Percentiles rank a stretch among this genome's conserved stretches.
Conservation (phyloP, 768 basidiomycete species). For the Royoungia palumana region DNA sequence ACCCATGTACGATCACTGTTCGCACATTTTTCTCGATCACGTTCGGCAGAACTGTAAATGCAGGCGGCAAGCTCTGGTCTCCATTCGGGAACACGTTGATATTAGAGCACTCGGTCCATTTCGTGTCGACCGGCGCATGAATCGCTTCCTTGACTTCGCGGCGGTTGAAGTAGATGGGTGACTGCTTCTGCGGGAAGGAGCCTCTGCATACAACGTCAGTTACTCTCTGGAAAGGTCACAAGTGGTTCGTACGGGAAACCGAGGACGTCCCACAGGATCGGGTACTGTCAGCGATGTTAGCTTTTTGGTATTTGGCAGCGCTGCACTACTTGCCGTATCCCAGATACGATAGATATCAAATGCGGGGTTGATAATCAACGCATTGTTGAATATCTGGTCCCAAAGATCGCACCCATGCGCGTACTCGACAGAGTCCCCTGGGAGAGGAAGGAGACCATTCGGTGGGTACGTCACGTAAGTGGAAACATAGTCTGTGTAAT, state of each 20-base stretch:
- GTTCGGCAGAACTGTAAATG: slow-evolving; percentile 62
- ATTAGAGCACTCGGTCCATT: slow-evolving; percentile 64
- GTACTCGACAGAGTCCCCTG: slow-evolving; percentile 47
- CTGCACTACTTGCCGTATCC: slow-evolving; percentile 46
- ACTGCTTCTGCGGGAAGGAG: slow-evolving; percentile 51
- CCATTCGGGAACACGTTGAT: slow-evolving; percentile 58
- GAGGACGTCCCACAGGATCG: slow-evolving; percentile 74
- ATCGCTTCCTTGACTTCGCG: slow-evolving; percentile 61
- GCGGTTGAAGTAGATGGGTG: slow-evolving; percentile 70
- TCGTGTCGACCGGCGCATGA: slow-evolving; percentile 59
- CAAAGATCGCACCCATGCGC: slow-evolving; percentile 63
- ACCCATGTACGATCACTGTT: slow-evolving; percentile 66
- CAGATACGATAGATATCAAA: slow-evolving; percentile 79
- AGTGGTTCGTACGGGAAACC: slow-evolving; percentile 62
- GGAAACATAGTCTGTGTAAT: slow-evolving; percentile 59
- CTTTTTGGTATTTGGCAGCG: neutral
- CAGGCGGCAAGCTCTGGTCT: slow-evolving; percentile 59
- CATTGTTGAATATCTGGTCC: slow-evolving; percentile 60
- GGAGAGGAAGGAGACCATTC: slow-evolving; percentile 60
- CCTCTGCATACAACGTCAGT: slow-evolving; percentile 37
- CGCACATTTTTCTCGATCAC: slow-evolving; percentile 74
- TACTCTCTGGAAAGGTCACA: neutral
- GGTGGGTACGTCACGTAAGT: slow-evolving; percentile 70
- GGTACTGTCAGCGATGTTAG: slow-evolving; percentile 37
- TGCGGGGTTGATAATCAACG: slow-evolving; percentile 63